Conservation (phyloP, 1,284 basidiomycete species). For the Peniophora sp. region DNA sequence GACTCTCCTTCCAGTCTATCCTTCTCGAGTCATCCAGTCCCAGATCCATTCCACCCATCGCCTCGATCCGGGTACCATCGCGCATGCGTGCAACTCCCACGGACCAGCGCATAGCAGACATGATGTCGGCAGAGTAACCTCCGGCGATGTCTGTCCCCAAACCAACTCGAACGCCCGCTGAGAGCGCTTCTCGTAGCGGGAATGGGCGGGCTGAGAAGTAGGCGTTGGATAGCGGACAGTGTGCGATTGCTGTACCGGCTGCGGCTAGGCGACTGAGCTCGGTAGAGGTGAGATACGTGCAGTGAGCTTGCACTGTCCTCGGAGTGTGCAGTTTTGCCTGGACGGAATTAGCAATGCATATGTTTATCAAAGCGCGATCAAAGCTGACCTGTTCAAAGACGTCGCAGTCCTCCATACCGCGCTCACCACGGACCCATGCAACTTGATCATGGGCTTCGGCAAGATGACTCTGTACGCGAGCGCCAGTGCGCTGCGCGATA, state of each 20-base stretch:
- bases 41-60: conserved; percentile 3
- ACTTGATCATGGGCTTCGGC: conserved; percentile 71
- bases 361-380: background rate
- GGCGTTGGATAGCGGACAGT: conserved; percentile 80
- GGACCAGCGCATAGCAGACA: conserved; percentile 70
- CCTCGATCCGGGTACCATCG: conserved; percentile 38
- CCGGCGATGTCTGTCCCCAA: conserved; percentile 82
- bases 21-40: conserved; percentile 11
- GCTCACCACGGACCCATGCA: conserved; percentile 54
- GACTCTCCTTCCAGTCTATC: conserved; percentile 72
- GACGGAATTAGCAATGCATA: conserved; percentile 5
- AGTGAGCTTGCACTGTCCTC: conserved; percentile 75
- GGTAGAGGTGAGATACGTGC: conserved; percentile 58
- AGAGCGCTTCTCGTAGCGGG: conserved; percentile 65
- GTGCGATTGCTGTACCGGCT: conserved; percentile 60
- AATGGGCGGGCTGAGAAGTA: conserved; percentile 78
- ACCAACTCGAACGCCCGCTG: conserved; percentile 57
- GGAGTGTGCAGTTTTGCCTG: conserved; percentile 55
- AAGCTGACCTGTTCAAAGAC: conserved; percentile 58
- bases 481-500: conserved; percentile 33
- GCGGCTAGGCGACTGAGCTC: conserved; percentile 45
- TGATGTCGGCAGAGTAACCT: conserved; percentile 72
- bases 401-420: conserved; percentile 61
- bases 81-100: conserved; percentile 66
- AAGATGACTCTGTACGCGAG: conserved; percentile 68